Conservation (phyloP, 352 stramenopile genomes). For the Pythium brachiatum region DNA sequence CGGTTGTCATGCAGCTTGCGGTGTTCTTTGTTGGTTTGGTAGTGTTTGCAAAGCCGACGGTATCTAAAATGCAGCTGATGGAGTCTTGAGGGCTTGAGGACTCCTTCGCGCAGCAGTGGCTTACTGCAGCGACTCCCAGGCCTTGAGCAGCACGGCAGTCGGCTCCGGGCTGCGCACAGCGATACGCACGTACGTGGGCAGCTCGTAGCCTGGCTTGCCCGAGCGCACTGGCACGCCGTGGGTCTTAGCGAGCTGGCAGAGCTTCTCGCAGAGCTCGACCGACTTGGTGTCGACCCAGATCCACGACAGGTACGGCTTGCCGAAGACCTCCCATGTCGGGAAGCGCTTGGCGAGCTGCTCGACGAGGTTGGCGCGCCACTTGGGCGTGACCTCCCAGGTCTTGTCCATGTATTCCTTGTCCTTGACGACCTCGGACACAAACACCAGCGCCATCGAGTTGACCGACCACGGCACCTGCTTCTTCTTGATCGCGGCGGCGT, state of each 20-base stretch:
- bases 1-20: constrained; percentile 11
- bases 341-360: constrained; percentile 55
- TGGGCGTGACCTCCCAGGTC: constrained; percentile 82
- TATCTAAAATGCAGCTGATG: background rate
- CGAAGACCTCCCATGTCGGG: constrained; percentile 64
- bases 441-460: constrained; percentile 88
- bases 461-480: constrained; percentile 92
- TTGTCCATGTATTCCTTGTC: constrained; percentile 74
- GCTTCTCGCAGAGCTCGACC: constrained; percentile 42
- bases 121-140: constrained; percentile 68
- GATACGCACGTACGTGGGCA: constrained; percentile 82
- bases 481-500: constrained; percentile 82
- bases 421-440: constrained; percentile 80
- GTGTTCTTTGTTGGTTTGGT: too few species aligned
- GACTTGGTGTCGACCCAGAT: constrained; percentile 88
- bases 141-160: constrained; percentile 67
- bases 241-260: constrained; percentile 73
- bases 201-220: constrained; percentile 85
- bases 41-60: too few species aligned
- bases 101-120: too few species aligned
- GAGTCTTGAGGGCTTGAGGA: too few species aligned
- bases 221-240: constrained; percentile 85
- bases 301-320: constrained; percentile 81
- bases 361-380: constrained; percentile 70
- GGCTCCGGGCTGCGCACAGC: constrained; percentile 75